Base-by-base conservation (phyloP, 2,329 filamentous ascomycete genomes). In the Penicillium sp. region DNA sequence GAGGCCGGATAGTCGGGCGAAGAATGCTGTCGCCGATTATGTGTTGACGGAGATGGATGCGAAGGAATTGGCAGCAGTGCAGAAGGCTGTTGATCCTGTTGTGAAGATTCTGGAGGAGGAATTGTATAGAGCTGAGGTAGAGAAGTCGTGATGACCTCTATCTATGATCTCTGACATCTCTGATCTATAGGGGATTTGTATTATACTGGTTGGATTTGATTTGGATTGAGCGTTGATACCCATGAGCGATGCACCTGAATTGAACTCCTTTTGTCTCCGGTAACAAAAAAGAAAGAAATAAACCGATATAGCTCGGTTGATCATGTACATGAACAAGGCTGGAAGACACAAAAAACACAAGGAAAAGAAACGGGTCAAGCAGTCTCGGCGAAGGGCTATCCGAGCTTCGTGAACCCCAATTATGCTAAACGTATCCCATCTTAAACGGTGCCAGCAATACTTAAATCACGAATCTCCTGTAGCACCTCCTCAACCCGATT, bases 381-480 rank as follows among this genome's bases (percentile, higher is more conserved):
- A 19, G 46, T 49, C 39, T 42, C 19, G 21, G n/a, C 35, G 35
- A 42, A 13, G 3, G 19, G 19, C 19, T 4, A 6, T 22, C 11
- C 19, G 11, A 42, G 19, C 39, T 21, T 22, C 19, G 21, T 16
- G 13, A 24, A 21, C 21, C 33, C 33, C 22, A 29, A 52, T 52
- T 26, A 52, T 52, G 49, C 24, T 26, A 31, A 42, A 39, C n/a
- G 35, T 39, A 39, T 39, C 31, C 14, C 35, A 39, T 39, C 51
- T 67, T 70, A 86, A 55, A 88, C 86, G n/a, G 86, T 88, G 21
- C 87, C 87, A 33, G 87, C 86, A 81, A 99, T 99, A 77, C 93
- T 98, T 77, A 99, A 77, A 78, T 98, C 95, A 64, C 95, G 83
- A 75, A 99, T 99, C 81, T 99, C 93, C 72, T 97, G 93, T 77